These are phyloP conservation scores for Botryotinia narcissicola DNA, from an alignment of 2,329 filamentous ascomycete species.

Conservation along the genomic window DNA sequence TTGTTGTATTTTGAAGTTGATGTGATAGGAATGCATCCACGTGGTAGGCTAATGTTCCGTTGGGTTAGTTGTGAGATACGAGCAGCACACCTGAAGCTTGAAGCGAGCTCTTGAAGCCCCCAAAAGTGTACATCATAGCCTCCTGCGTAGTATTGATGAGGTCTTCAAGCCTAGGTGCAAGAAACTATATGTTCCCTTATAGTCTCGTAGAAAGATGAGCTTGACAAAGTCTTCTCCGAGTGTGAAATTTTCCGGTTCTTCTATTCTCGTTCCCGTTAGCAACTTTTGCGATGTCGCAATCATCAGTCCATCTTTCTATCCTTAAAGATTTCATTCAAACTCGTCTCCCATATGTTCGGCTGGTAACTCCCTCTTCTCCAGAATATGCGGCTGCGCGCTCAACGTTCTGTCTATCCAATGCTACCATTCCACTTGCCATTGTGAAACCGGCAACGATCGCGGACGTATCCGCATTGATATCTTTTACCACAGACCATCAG, in stretches of 20 bases:
- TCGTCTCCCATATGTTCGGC: background rate
- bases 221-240: background rate
- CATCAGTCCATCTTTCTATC: background rate
- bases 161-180: no score
- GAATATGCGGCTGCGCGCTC: conserved; percentile 21
- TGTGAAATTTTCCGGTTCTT: background rate
- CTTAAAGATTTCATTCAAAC: background rate
- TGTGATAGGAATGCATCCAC: background rate
- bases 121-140: background rate
- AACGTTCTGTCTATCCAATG: conserved; percentile 23
- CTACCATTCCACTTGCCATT: conserved; percentile 27
- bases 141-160: background rate
- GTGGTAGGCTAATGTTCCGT: background rate
- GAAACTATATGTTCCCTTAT: background rate
- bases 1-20: background rate
- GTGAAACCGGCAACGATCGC: conserved; percentile 33
- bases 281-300: background rate
- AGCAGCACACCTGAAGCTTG: background rate
- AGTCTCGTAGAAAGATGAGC: background rate
- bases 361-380: conserved; percentile 21
- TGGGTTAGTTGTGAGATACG: background rate
- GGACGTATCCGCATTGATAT: conserved; percentile 33
- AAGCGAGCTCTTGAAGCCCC: background rate
- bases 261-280: background rate
- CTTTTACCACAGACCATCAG: conserved; percentile 24